Evolutionary conservation across 768 basidiomycete species (phyloP).

Genomic region (Chalciporus chontae): DNA sequence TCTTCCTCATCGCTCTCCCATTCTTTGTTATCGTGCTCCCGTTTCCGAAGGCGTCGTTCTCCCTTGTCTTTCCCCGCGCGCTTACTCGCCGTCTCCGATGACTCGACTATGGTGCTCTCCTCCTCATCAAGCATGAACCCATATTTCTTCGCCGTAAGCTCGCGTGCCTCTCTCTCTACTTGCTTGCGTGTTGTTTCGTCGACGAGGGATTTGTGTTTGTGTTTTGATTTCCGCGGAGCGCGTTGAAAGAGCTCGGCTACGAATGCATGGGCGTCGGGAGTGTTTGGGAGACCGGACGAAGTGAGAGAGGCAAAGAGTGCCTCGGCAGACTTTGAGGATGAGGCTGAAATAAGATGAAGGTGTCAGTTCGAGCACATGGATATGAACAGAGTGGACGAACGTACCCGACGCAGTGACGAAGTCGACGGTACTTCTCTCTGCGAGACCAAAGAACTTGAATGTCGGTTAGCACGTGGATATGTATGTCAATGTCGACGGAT

Average conservation of each 20-base stretch:
- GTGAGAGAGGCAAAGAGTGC: conserved; percentile 74
- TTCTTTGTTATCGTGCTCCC: conserved; percentile 75
- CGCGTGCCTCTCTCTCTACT: conserved; percentile 73
- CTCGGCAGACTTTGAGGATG: conserved; percentile 77
- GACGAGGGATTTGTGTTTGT: conserved; percentile 48
- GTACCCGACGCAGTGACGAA: conserved; percentile 84
- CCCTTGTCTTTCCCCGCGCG: conserved; percentile 45
- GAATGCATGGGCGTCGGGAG: conserved; percentile 77
- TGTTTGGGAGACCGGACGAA: conserved; percentile 76
- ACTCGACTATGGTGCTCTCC: conserved; percentile 41
- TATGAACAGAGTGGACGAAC: conserved; percentile 15
- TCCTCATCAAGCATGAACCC: conserved; percentile 86
- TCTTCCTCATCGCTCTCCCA: conserved; percentile 95
- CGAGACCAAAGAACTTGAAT: conserved; percentile 72
- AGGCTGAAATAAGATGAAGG: conserved; percentile 41
- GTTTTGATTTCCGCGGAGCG: conserved; percentile 75
- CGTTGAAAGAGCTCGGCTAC: conserved; percentile 71
- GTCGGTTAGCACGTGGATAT: conserved; percentile 1
- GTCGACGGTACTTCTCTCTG: conserved; percentile 81
- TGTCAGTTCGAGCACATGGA: neutral
- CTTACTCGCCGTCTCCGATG: conserved; percentile 25
- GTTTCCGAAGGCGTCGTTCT: conserved; percentile 69
- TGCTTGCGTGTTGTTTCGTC: conserved; percentile 51
- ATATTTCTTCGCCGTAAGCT: conserved; percentile 68
- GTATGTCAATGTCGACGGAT: neutral